A percentile compares a stretch with the other conserved stretches of the same genome.
These are phyloP conservation scores for Starmerella gropengiesseri DNA, from an alignment of 805 yeast species.

Conservation along the genomic window DNA sequence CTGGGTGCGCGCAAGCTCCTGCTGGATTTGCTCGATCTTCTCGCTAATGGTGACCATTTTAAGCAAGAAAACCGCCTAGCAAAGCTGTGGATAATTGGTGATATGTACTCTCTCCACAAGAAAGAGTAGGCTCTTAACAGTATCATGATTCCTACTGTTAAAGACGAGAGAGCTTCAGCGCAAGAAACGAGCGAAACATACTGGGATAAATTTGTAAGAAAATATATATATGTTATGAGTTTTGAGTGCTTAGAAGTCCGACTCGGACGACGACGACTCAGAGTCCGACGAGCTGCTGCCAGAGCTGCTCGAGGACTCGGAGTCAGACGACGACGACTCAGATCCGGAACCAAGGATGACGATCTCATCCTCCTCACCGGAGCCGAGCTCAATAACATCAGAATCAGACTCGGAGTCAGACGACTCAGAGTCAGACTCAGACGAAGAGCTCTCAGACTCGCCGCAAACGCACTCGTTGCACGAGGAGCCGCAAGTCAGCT, in stretches of 20 bases:
- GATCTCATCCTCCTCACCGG: conserved; percentile 21
- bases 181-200: too few species aligned
- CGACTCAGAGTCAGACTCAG: conserved; percentile 1
- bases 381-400: conserved; percentile 19
- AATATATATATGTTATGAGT: not conserved
- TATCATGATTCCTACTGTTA: too few species aligned
- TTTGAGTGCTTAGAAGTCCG: conserved; percentile 3
- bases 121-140: too few species aligned
- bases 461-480: conserved; percentile 12
- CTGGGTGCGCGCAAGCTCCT: conserved; percentile 88
- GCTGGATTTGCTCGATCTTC: conserved; percentile 79
- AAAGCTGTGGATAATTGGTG: not conserved
- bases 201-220: too few species aligned
- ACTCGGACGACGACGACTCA: conserved; percentile 7
- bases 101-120: too few species aligned
- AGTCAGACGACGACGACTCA: conserved; percentile 8
- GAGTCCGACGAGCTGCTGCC: conserved; percentile 9
- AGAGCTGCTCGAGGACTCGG: conserved; percentile 4
- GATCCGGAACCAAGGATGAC: conserved; percentile 10
- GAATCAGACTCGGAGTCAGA: conserved; percentile 20
- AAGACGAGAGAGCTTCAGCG: too few species aligned
- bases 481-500: conserved; percentile 7
- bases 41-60: conserved; percentile 36
- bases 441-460: conserved; percentile 12
- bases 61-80: not conserved